A percentile compares a stretch with the other conserved stretches of the same genome.
These are phyloP conservation scores for Starmera amethionina DNA, from an alignment of 805 yeast genomes.

Conservation along the genomic window DNA sequence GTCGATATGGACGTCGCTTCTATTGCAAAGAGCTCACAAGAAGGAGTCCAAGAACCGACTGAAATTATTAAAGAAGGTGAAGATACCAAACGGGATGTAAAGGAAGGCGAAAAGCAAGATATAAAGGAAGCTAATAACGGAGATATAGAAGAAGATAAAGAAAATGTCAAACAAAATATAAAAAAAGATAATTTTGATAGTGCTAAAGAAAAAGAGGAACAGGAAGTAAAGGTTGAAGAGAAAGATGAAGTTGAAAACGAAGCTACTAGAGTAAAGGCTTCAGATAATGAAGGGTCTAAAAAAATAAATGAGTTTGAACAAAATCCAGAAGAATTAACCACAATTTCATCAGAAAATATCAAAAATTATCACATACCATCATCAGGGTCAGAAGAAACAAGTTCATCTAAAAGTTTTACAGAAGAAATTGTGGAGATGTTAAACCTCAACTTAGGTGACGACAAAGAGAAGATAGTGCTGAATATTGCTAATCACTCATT, in stretches of 20 bases:
- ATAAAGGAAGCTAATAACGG: too few relatives aligned
- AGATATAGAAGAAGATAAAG: background rate
- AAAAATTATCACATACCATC: too few relatives aligned
- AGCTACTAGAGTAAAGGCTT: background rate
- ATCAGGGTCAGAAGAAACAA: too few relatives aligned
- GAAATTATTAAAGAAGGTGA: slow-evolving; percentile 1
- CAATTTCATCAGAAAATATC: too few relatives aligned
- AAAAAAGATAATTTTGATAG: background rate
- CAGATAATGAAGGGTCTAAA: background rate
- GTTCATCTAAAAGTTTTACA: too few relatives aligned
- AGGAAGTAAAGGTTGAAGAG: background rate
- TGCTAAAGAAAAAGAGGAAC: background rate
- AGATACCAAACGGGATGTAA: background rate
- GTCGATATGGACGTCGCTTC: too few relatives aligned
- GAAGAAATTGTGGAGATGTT: too few relatives aligned
- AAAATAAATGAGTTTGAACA: background rate
- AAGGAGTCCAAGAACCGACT: slow-evolving; percentile 1
- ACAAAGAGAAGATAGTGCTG: too few relatives aligned
- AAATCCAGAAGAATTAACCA: too few relatives aligned
- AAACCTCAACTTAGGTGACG: too few relatives aligned
- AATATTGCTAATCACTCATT: too few relatives aligned
- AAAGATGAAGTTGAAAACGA: background rate
- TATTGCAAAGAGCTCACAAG: too few relatives aligned
- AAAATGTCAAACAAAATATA: background rate
- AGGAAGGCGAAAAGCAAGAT: background rate